phyloP scores from a whole-genome alignment of 371 early-diverging fungal genomes.

The Lichtheimia ornata region DNA sequence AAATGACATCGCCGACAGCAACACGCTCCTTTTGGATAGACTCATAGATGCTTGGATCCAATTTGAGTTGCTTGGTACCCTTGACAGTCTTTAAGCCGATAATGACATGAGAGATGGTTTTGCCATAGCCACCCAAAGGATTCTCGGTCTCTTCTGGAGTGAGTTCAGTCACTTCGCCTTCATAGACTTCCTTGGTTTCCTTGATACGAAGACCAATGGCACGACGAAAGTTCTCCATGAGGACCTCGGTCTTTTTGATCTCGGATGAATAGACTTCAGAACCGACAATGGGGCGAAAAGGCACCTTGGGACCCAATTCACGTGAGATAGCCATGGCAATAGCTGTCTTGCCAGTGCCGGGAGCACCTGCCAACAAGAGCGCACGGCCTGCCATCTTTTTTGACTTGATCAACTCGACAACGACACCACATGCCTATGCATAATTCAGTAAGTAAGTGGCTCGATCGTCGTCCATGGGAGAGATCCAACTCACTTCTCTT shows the following conservation, averaged over 20 bases:
- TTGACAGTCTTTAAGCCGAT: conserved; percentile 98
- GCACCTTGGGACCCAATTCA: conserved; percentile 95
- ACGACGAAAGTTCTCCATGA: conserved; percentile 98
- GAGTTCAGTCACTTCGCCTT: conserved; percentile 99
- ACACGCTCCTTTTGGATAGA: conserved; percentile 97
- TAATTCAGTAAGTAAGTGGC: neutral
- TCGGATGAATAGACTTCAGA: conserved; percentile 97
- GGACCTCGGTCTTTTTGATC: conserved; percentile 97
- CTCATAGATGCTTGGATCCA: conserved; percentile 97
- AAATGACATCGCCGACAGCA: conserved; percentile 96
- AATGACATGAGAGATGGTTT: conserved; percentile 93
- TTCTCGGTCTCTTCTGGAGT: conserved; percentile 96
- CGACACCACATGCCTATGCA: conserved; percentile 86
- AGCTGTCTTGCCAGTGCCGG: conserved; percentile 96
- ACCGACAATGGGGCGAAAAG: conserved; percentile 98
- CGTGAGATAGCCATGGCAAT: conserved; percentile 94
- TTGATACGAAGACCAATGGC: conserved; percentile 97
- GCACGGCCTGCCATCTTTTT: conserved; percentile 98
- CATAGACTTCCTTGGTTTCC: conserved; percentile 98
- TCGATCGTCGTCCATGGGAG: neutral
- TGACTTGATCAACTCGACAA: conserved; percentile 91
- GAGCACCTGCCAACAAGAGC: conserved; percentile 94
- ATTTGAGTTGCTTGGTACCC: conserved; percentile 96
- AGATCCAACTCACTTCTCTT: conserved; percentile 74
- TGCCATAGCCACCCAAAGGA: conserved; percentile 91